Evolutionary conservation across 768 basidiomycete genomes (phyloP), one percentile per base, ranked within the genome.

Genomic region (Plicaturopsis crispa): DNA sequence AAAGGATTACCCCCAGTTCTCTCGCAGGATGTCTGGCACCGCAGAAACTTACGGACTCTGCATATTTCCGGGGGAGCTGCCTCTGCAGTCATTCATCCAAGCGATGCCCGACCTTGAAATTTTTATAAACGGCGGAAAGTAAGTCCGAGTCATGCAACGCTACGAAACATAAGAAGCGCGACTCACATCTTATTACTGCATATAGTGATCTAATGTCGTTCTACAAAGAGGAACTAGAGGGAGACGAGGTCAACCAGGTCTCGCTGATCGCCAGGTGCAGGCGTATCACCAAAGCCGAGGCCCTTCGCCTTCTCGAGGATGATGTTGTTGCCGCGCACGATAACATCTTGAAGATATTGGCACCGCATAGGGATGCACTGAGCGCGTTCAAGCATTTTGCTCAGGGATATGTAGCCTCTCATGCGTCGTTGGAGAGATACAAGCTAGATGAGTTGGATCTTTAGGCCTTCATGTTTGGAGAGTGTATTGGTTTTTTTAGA

Each of bases 121-220:
- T 10, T 60, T 50, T 42, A 54, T 63, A 18, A 50, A 59, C 20
- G 56, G 58, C 17, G 51, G 43, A 35, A 69, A 69, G 69, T 69
- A 17, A 38, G 62, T 54, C n/a, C n/a, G n/a, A n/a, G n/a, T n/a
- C n/a, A n/a, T n/a, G n/a, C n/a, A n/a, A n/a, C n/a, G n/a, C n/a
- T n/a, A n/a, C n/a, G n/a, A n/a, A n/a, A n/a, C n/a, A n/a, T n/a
- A n/a, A n/a, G n/a, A n/a, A n/a, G n/a, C n/a, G n/a, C n/a, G n/a
- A n/a, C n/a, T n/a, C n/a, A n/a, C n/a, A n/a, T n/a, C n/a, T n/a
- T n/a, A n/a, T n/a, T n/a, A n/a, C n/a, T n/a, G n/a, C n/a, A n/a
- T 18, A n/a, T 28, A 68, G 66, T 40, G 66, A 69, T 24, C 45
- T 67, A 20, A 44, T 66, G 2, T 67, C 60, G 0, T 67, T 68